Base-by-base conservation (phyloP, 306 rosid species). In the Urtica urens region DNA sequence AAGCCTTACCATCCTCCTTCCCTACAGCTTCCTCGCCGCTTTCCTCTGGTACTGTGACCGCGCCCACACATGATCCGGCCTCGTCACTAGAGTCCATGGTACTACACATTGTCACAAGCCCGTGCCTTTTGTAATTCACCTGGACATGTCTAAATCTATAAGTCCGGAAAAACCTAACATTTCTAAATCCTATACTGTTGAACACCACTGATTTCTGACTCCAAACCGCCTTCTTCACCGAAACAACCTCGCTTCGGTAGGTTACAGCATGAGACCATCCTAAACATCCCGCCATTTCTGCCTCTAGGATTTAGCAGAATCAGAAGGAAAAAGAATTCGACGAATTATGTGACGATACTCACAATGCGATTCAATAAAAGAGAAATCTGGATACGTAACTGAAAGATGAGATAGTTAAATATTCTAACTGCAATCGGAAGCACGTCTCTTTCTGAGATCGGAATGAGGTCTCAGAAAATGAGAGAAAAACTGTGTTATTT, bases 231-330 rank as follows among this genome's bases (percentile, higher is more conserved):
- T 57, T 58, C 61, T 68, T 72, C 76, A 66, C 53, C 56, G 64
- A 61, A 70, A 46, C 43, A 30, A 44, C 65, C 57, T 72, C 76
- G 37, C 65, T 80, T 51, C 76, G 51, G 28, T 51, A 52, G 27
- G 33, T 53, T n/a, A 61, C 67, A 59, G 47, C 65, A 54, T 35
- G 57, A 3, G 73, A 71, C 14, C 69, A 77, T 15, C 76, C 61
- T 59, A 55, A 69, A 49, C n/a, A n/a, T n/a, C 70, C 70, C 15
- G 75, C 82, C 93, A 80, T 88, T 14, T 17, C 1, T 11, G n/a
- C 47, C 55, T 46, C 38, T 16, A 11, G 25, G 46, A 27, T n/a
- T n/a, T n/a, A 18, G 23, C 37, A 31, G 10, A 31, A 31, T 7
- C 13, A 7, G 10, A 0, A 13, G 37, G 13, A 31, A 7, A 8